Evolutionary conservation across 2,329 filamentous ascomycete genomes (phyloP), one percentile per base, ranked within the genome.

Genomic region (Monosporascus sp.): DNA sequence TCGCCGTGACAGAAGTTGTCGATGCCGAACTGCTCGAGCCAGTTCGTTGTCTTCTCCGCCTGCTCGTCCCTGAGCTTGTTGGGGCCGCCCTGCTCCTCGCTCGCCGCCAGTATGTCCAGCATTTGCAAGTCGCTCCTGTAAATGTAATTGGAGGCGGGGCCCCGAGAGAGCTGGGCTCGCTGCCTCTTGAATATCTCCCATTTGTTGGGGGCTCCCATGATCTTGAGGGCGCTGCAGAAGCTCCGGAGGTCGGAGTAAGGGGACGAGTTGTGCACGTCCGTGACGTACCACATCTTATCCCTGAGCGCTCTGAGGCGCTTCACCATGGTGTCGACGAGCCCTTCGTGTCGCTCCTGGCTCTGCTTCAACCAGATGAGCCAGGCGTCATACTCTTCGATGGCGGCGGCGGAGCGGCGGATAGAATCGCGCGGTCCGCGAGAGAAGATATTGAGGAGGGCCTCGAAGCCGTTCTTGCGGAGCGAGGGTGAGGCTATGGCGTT

Each of bases 241-340:
- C 93, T 90, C 54, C 87, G 86, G 39, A 90, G 90, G 61, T 95
- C 88, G 55, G 94, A 89, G 64, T 97, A 97, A 9, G 86, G 84
- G 48, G 86, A 88, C 4, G 94, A 97, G 63, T 93, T 92, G 57
- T 90, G 87, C 27, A 97, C 92, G 68, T 97, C 91, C 1, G 89
- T 93, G 55, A 94, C 89, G 68, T 96, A 99, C 94, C 94, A 99
- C 89, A 97, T 96, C 77, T 97, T 97, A 68, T 96, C 89, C 43
- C 94, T 84, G 39, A 97, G 78, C 22, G 87, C 85, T 53, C 86
- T 83, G 38, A 94, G 78, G 5, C 83, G 83, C 54, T 79, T 78
- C 78, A 90, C 88, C 82, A 90, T 89, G 5, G 83, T 78, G 41
- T 90, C 87, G 37, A 92, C 86, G 14, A 84, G 80, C 3, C 79